phyloP scores from a whole-genome alignment of 208 protist species.

The Leishmania tropica region DNA sequence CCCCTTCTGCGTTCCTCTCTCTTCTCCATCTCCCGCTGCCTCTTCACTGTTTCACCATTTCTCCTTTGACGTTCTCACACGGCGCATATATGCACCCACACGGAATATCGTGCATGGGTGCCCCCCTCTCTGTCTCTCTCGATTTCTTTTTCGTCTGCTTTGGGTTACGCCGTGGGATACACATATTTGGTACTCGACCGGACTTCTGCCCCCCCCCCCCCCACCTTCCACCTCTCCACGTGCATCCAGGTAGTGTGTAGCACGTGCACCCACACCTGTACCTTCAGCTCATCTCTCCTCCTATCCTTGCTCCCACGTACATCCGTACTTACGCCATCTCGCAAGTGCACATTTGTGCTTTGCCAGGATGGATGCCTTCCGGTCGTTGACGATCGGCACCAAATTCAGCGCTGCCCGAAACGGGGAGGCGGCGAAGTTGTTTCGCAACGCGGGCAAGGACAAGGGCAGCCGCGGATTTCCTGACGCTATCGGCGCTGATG shows the following conservation, averaged over 20 bases:
- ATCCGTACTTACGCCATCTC: not conserved
- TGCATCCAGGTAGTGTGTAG: not conserved
- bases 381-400: constrained; percentile 57
- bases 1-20: not conserved
- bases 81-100: not conserved
- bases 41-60: not conserved
- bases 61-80: not conserved
- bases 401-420: constrained; percentile 62
- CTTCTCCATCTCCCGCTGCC: not conserved
- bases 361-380: constrained; percentile 63
- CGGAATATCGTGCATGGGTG: not conserved
- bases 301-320: not conserved
- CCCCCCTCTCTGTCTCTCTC: not conserved
- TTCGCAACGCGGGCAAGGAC: constrained; percentile 29
- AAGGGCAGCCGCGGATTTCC: constrained; percentile 17
- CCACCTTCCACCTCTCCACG: not conserved
- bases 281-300: not conserved
- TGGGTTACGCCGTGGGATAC: not conserved
- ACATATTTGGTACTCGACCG: not conserved
- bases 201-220: not conserved
- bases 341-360: not conserved
- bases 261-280: not conserved
- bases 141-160: not conserved
- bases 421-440: constrained; percentile 62
- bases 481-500: constrained; percentile 16